Evolutionary conservation across 2,329 filamentous ascomycete genomes (phyloP).

Genomic region (Samsoniella hepiali): DNA sequence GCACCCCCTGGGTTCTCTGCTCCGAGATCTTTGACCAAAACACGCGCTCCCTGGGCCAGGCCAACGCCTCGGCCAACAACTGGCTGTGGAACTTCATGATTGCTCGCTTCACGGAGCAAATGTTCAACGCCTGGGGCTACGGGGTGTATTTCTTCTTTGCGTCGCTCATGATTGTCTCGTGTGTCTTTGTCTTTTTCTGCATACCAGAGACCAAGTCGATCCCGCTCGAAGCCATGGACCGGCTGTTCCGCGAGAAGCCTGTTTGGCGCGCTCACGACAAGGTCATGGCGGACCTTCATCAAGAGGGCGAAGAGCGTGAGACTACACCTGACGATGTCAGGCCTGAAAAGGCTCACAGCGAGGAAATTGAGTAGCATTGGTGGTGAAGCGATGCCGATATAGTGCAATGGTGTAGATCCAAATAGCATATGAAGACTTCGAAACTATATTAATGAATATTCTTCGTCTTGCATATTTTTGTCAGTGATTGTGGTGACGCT

Average conservation of each 20-base stretch:
- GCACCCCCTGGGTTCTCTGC: constrained; percentile 73
- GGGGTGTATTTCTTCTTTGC: constrained; percentile 70
- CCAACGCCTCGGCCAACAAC: constrained; percentile 67
- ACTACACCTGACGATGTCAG: background rate
- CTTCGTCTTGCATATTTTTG: too few species aligned
- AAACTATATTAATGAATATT: too few species aligned
- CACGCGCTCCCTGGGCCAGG: constrained; percentile 61
- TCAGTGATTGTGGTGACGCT: too few species aligned
- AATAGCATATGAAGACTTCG: too few species aligned
- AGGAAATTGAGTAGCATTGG: constrained; percentile 1
- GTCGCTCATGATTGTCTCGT: constrained; percentile 55
- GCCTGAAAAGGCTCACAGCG: constrained; percentile 4
- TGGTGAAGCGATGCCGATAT: too few species aligned
- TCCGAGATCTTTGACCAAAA: constrained; percentile 73
- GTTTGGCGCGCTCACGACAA: constrained; percentile 41
- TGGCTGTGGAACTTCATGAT: constrained; percentile 73
- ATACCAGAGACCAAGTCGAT: constrained; percentile 65
- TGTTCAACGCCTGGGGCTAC: constrained; percentile 57
- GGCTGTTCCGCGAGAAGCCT: constrained; percentile 53
- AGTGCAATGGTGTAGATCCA: too few species aligned
- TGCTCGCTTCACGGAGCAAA: constrained; percentile 63
- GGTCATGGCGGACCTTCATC: constrained; percentile 42
- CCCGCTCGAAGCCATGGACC: constrained; percentile 63
- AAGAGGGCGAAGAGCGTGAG: background rate
- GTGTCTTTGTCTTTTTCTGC: constrained; percentile 59